Conservation (phyloP, 139 green algal genomes). For the Chlamydomonas sp. region DNA sequence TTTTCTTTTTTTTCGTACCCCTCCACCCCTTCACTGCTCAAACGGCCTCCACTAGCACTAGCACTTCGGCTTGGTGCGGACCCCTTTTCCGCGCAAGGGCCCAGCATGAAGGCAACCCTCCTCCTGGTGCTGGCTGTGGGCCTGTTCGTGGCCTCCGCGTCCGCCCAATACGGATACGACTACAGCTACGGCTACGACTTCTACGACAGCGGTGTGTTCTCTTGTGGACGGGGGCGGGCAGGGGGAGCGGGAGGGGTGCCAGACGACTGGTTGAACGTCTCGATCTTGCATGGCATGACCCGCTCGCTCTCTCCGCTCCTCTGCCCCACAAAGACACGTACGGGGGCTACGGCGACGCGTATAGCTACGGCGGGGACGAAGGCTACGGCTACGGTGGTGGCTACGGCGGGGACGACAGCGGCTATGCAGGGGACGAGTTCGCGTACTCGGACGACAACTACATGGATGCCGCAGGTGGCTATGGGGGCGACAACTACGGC, state of each 20-base stretch:
- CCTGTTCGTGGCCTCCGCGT: not conserved
- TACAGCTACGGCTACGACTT: slow-evolving; percentile 21
- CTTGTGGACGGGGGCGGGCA: too few species aligned
- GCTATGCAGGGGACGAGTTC: not conserved
- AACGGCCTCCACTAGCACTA: too few species aligned
- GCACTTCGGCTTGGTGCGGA: too few species aligned
- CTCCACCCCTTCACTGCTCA: too few species aligned
- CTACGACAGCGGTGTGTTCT: slow-evolving; percentile 11
- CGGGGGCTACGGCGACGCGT: not conserved
- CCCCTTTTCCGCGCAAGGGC: too few species aligned
- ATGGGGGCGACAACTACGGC: not conserved
- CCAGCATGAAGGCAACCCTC: too few species aligned
- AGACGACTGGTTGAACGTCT: too few species aligned
- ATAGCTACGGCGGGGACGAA: not conserved
- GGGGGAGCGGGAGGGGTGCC: too few species aligned
- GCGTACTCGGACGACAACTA: not conserved
- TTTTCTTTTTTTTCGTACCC: too few species aligned
- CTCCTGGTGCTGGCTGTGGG: not conserved
- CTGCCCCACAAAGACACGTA: too few species aligned
- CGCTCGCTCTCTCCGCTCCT: too few species aligned
- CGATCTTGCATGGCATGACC: too few species aligned
- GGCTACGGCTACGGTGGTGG: not conserved
- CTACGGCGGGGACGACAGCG: not conserved
- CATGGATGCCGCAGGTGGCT: not conserved
- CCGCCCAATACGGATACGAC: slow-evolving; percentile 14